These are phyloP conservation scores for Aureobasidium sp. DNA, from an alignment of 2,329 filamentous ascomycete species.

Conservation along the genomic window DNA sequence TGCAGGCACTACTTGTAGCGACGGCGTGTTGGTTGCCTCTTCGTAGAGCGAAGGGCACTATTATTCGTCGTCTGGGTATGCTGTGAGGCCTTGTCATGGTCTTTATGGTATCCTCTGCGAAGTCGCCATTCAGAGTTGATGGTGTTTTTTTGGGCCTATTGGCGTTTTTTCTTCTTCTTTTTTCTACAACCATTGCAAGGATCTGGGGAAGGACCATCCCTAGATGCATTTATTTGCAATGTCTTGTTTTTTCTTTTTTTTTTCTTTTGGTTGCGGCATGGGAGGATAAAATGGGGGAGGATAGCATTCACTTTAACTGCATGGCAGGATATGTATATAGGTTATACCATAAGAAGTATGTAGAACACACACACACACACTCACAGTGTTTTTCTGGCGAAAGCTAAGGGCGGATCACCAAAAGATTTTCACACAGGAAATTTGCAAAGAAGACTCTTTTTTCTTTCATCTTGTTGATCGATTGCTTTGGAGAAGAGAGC, in stretches of 20 bases:
- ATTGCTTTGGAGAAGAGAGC: too few relatives aligned
- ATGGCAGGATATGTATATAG: not conserved
- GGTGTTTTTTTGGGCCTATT: not conserved
- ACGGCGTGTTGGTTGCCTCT: constrained; percentile 21
- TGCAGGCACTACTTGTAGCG: constrained; percentile 23
- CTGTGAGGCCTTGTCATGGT: not conserved
- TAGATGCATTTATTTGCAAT: not conserved
- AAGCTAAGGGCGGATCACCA: too few relatives aligned
- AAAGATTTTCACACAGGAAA: too few relatives aligned
- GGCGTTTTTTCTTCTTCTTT: not conserved
- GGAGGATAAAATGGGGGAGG: not conserved
- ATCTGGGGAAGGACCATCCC: not conserved
- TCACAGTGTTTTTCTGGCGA: too few relatives aligned
- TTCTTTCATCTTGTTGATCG: too few relatives aligned
- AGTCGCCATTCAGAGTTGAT: not conserved
- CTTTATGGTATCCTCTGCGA: not conserved
- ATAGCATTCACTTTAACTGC: not conserved
- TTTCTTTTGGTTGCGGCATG: not conserved
- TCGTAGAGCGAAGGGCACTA: constrained; percentile 2
- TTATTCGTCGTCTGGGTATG: not conserved
- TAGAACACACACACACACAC: not conserved
- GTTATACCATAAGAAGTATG: constrained; percentile 6
- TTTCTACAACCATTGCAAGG: too few relatives aligned
- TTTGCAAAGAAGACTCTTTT: too few relatives aligned
- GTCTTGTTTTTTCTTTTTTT: not conserved